Conservation (phyloP, 768 basidiomycete genomes). For the Bullera alba region DNA sequence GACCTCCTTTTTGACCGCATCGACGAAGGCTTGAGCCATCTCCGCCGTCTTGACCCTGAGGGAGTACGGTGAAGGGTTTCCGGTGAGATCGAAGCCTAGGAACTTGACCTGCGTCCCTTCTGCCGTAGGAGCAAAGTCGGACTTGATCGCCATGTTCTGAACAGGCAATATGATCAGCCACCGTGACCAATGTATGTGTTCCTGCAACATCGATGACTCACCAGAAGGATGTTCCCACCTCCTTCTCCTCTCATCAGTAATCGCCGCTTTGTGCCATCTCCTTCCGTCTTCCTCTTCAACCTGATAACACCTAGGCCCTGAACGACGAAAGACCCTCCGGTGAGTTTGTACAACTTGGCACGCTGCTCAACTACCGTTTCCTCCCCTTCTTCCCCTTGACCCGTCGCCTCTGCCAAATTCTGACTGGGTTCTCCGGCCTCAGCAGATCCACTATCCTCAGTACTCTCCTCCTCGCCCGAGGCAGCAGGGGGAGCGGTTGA, state of each 20-base stretch:
- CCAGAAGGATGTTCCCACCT: constrained; percentile 26
- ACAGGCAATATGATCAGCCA: not conserved
- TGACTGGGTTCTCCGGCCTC: constrained; percentile 15
- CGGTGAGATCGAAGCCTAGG: constrained; percentile 29
- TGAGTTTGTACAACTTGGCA: constrained; percentile 21
- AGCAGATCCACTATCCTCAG: not conserved
- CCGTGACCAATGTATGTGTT: too few relatives aligned
- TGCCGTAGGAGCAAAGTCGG: constrained; percentile 16
- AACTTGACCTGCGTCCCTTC: constrained; percentile 26
- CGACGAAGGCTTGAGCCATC: constrained; percentile 16
- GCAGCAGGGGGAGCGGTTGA: constrained; percentile 1
- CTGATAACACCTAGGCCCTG: constrained; percentile 26
- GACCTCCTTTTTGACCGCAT: constrained; percentile 51
- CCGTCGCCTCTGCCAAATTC: constrained; percentile 27
- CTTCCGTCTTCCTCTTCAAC: constrained; percentile 20
- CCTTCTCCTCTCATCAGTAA: constrained; percentile 35
- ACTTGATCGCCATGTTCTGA: constrained; percentile 31
- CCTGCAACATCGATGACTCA: too few relatives aligned
- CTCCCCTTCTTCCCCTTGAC: constrained; percentile 38
- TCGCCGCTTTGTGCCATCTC: constrained; percentile 21
- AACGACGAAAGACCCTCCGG: constrained; percentile 12
- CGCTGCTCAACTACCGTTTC: constrained; percentile 33
- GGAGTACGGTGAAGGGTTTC: constrained; percentile 22
- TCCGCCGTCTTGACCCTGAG: constrained; percentile 28
- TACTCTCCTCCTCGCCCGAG: not conserved